These are phyloP conservation scores for Mycena latifolia DNA, from an alignment of 768 basidiomycete species.

Conservation along the genomic window DNA sequence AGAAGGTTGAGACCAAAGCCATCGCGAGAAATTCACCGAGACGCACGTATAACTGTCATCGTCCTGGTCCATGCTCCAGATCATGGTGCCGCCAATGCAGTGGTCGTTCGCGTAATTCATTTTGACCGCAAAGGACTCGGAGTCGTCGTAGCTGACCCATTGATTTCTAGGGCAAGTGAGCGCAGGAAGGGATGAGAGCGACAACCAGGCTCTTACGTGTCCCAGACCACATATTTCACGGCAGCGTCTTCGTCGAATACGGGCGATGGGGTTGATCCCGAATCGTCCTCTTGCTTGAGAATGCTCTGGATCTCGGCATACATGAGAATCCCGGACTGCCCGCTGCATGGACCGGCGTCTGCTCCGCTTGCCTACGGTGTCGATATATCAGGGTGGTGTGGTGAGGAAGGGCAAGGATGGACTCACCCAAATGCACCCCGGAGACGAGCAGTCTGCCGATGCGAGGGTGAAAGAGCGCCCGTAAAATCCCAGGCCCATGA, in stretches of 20 bases:
- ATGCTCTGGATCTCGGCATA: slow-evolving; percentile 30
- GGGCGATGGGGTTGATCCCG: not conserved
- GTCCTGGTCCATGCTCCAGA: slow-evolving; percentile 39
- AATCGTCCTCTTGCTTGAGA: slow-evolving; percentile 15
- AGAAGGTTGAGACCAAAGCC: not conserved
- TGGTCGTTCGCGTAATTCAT: slow-evolving; percentile 38
- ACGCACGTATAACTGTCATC: slow-evolving; percentile 20
- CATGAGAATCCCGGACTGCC: slow-evolving; percentile 14
- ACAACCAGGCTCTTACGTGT: slow-evolving; percentile 6
- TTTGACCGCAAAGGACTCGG: slow-evolving; percentile 39
- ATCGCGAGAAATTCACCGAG: slow-evolving; percentile 10
- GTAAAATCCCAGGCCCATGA: slow-evolving; percentile 43
- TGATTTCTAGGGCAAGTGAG: slow-evolving; percentile 27
- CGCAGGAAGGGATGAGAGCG: not conserved
- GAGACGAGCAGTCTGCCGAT: slow-evolving; percentile 30
- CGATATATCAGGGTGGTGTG: not conserved
- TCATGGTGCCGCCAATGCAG: slow-evolving; percentile 41
- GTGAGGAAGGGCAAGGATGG: not conserved
- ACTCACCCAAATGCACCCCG: slow-evolving; percentile 40
- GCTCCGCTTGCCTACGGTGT: slow-evolving; percentile 23
- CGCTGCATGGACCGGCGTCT: slow-evolving; percentile 29
- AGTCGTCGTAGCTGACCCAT: slow-evolving; percentile 45
- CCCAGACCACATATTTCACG: slow-evolving; percentile 42
- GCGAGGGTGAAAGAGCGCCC: slow-evolving; percentile 43
- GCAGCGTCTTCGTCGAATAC: slow-evolving; percentile 39